Evolutionary conservation across 179 eudicot species (phyloP).

Genomic region (Heliamphora ciliata): DNA sequence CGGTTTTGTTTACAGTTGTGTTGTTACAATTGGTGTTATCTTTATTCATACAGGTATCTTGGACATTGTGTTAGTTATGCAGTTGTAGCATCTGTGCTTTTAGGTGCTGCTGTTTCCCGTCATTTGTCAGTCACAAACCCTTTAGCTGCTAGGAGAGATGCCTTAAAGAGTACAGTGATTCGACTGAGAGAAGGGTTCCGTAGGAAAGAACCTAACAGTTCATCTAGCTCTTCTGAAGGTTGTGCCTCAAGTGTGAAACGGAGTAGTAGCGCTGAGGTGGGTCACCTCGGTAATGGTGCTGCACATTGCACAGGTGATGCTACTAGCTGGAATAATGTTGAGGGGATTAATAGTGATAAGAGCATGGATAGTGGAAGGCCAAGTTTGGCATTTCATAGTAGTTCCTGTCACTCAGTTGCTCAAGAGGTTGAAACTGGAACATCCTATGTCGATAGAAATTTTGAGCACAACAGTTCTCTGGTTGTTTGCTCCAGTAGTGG

Average conservation of each 20-base stretch:
- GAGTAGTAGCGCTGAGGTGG: slow-evolving; percentile 94
- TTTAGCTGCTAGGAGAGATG: slow-evolving; percentile 93
- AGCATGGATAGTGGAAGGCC: slow-evolving; percentile 97
- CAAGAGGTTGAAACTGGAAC: slow-evolving; percentile 83
- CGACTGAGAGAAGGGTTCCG: slow-evolving; percentile 97
- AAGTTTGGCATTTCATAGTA: slow-evolving; percentile 73
- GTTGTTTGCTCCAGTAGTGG: slow-evolving; percentile 77
- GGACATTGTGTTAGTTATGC: slow-evolving; percentile 98
- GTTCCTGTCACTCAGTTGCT: slow-evolving; percentile 78
- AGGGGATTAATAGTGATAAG: slow-evolving; percentile 80
- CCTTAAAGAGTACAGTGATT: slow-evolving; percentile 85
- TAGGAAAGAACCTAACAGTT: slow-evolving; percentile 77
- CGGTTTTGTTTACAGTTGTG: not conserved
- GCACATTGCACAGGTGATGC: slow-evolving; percentile 61
- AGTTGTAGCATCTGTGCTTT: slow-evolving; percentile 85
- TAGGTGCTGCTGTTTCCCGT: slow-evolving; percentile 97
- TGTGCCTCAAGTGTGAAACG: slow-evolving; percentile 91
- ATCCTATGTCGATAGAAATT: slow-evolving; percentile 51
- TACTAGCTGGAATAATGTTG: slow-evolving; percentile 59
- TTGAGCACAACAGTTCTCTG: slow-evolving; percentile 49
- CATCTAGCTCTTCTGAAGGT: slow-evolving; percentile 93
- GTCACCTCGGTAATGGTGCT: slow-evolving; percentile 67
- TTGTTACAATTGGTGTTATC: slow-evolving; percentile 10
- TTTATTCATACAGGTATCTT: slow-evolving; percentile 53
- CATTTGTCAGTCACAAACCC: slow-evolving; percentile 80